These are phyloP conservation scores for Macrophomina phaseolina DNA, from an alignment of 2,329 filamentous ascomycete species.

Conservation along the genomic window DNA sequence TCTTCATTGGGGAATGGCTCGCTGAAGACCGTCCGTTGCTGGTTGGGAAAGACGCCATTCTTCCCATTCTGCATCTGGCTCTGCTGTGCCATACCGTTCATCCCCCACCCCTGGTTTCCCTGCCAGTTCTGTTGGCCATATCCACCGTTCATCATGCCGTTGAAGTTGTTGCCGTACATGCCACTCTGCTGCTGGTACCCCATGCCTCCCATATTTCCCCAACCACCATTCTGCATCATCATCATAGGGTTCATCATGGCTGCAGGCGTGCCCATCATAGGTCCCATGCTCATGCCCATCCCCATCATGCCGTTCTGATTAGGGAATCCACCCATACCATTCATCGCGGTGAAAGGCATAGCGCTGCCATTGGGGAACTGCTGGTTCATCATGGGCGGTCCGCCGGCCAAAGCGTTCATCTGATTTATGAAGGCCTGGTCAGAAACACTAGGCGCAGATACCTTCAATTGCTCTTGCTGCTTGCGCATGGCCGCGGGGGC, in stretches of 20 bases:
- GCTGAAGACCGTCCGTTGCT: constrained; percentile 61
- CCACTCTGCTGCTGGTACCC: constrained; percentile 34
- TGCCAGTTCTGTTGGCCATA: constrained; percentile 39
- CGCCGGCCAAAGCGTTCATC: constrained; percentile 51
- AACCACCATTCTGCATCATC: constrained; percentile 39
- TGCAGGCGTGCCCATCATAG: constrained; percentile 53
- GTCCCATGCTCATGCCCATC: constrained; percentile 50
- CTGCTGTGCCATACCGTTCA: constrained; percentile 28
- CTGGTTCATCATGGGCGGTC: constrained; percentile 29
- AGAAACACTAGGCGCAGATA: constrained; percentile 36
- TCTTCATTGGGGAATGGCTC: constrained; percentile 68
- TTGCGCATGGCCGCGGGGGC: constrained; percentile 54
- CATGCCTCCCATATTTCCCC: constrained; percentile 44
- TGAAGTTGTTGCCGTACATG: constrained; percentile 45
- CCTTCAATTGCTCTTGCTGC: constrained; percentile 39
- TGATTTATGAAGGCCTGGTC: constrained; percentile 51
- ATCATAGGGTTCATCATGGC: constrained; percentile 46
- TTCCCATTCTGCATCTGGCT: constrained; percentile 31
- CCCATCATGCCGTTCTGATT: constrained; percentile 53
- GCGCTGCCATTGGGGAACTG: constrained; percentile 21
- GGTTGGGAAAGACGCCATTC: constrained; percentile 59
- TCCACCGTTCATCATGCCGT: constrained; percentile 54
- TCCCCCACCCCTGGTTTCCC: constrained; percentile 26
- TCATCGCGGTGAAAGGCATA: constrained; percentile 41
- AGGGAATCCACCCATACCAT: constrained; percentile 51